Evolutionary conservation across 1,139 yeast species (phyloP).

Genomic region (Magnusiomyces paraingens): DNA sequence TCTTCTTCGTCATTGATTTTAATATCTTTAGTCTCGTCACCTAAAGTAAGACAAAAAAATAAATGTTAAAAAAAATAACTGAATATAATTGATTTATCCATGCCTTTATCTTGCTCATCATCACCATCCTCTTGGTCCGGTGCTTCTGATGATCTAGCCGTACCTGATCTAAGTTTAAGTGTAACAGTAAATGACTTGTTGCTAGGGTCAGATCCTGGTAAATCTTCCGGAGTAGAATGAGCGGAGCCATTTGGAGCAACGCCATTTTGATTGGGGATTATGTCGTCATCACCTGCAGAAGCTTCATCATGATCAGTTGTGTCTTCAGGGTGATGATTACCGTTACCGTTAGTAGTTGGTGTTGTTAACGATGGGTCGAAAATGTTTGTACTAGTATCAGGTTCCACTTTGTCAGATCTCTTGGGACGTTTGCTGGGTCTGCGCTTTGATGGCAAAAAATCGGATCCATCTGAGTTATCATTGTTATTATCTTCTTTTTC

Average conservation of each 20-base stretch:
- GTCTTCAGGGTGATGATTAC: background rate
- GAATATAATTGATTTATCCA: background rate
- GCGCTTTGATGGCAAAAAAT: background rate
- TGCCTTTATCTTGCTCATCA: background rate
- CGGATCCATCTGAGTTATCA: constrained; percentile 15
- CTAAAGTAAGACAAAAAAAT: background rate
- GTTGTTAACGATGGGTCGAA: constrained; percentile 6
- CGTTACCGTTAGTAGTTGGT: background rate
- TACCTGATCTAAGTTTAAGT: constrained; percentile 4
- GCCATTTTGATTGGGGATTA: background rate
- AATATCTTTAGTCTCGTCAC: background rate
- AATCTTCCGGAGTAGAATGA: background rate
- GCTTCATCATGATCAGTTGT: background rate
- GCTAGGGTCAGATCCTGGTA: background rate
- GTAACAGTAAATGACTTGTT: background rate
- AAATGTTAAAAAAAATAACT: background rate
- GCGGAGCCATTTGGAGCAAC: background rate
- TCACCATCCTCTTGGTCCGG: background rate
- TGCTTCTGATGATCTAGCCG: background rate
- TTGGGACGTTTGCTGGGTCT: constrained; percentile 9
- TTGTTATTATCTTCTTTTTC: constrained; percentile 20
- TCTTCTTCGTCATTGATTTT: background rate
- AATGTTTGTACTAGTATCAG: constrained; percentile 15
- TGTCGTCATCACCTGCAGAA: background rate
- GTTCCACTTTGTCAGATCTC: constrained; percentile 16